These are phyloP conservation scores for Globisporangium polare DNA, from an alignment of 352 stramenopile genomes.

Conservation along the genomic window DNA sequence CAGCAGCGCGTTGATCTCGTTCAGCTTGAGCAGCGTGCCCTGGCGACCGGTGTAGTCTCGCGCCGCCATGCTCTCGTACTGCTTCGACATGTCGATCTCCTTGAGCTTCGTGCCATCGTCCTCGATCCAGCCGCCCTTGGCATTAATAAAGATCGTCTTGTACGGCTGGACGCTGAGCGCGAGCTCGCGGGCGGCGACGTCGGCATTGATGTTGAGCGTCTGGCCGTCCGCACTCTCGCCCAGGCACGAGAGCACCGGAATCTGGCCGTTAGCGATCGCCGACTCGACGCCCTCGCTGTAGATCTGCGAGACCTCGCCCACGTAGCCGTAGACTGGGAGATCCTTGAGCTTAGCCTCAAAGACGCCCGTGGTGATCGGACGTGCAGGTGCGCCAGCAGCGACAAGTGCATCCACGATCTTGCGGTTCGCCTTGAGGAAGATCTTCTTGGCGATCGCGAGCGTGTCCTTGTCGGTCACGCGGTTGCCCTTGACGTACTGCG, in stretches of 20 bases:
- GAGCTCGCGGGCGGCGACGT: conserved; percentile 79
- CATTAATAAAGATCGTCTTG: conserved; percentile 89
- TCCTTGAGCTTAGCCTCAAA: conserved; percentile 83
- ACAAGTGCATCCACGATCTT: conserved; percentile 78
- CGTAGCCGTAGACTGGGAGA: conserved; percentile 78
- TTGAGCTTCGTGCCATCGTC: conserved; percentile 82
- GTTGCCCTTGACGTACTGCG: conserved; percentile 85
- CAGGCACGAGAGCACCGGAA: conserved; percentile 84
- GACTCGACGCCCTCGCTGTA: conserved; percentile 60
- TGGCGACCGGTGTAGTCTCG: conserved; percentile 86
- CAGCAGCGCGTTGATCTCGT: conserved; percentile 86
- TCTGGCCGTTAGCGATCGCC: conserved; percentile 63
- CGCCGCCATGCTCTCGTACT: conserved; percentile 75
- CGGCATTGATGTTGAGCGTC: conserved; percentile 89
- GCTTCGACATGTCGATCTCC: conserved; percentile 74
- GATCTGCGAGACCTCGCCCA: conserved; percentile 82
- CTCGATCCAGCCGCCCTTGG: conserved; percentile 87
- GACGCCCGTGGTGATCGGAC: conserved; percentile 84
- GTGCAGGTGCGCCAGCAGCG: conserved; percentile 53
- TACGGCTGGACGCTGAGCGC: conserved; percentile 78
- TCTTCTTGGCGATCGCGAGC: conserved; percentile 80
- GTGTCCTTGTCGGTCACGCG: conserved; percentile 86
- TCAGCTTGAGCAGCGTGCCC: conserved; percentile 89
- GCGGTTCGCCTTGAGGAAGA: conserved; percentile 82
- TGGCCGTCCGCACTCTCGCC: conserved; percentile 70